Percentiles rank a stretch among this genome's conserved stretches.
Evolutionary conservation across 1,284 basidiomycete species (phyloP).

Genomic region (Cutaneotrichosporon cutaneum): DNA sequence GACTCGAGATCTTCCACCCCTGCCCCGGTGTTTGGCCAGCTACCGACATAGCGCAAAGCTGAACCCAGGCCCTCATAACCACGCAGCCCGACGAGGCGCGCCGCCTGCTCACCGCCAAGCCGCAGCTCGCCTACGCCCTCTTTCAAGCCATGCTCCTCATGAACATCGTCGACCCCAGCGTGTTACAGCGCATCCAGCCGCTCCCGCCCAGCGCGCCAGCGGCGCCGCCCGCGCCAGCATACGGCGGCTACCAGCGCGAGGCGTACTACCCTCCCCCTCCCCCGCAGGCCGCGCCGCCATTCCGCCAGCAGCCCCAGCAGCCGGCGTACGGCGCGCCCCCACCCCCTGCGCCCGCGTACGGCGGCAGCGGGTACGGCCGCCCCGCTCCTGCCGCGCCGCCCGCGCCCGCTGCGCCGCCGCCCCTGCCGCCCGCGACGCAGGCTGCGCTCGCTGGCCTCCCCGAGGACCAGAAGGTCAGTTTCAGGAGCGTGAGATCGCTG

Average conservation of each 20-base stretch:
- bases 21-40: no score
- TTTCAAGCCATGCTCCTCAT: constrained; percentile 94
- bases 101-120: constrained; percentile 73
- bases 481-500: neutral
- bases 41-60: no score
- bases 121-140: constrained; percentile 92
- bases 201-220: constrained; percentile 36
- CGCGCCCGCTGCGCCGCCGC: constrained; percentile 24
- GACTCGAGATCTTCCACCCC: no score
- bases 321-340: constrained; percentile 15
- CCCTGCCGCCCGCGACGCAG: constrained; percentile 43
- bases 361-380: constrained; percentile 19
- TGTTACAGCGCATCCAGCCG: constrained; percentile 54
- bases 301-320: constrained; percentile 42
- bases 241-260: constrained; percentile 10
- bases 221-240: neutral
- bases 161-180: constrained; percentile 86
- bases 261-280: constrained; percentile 33
- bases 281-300: constrained; percentile 31
- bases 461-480: constrained; percentile 51
- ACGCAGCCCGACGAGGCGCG: constrained; percentile 88
- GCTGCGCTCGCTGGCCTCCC: constrained; percentile 46
- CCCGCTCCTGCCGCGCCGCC: constrained; percentile 30
- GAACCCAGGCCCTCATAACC: constrained; percentile 64
- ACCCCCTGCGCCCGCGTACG: neutral